Conservation (phyloP, 2,329 filamentous ascomycete genomes). For the Xylaria sp. region DNA sequence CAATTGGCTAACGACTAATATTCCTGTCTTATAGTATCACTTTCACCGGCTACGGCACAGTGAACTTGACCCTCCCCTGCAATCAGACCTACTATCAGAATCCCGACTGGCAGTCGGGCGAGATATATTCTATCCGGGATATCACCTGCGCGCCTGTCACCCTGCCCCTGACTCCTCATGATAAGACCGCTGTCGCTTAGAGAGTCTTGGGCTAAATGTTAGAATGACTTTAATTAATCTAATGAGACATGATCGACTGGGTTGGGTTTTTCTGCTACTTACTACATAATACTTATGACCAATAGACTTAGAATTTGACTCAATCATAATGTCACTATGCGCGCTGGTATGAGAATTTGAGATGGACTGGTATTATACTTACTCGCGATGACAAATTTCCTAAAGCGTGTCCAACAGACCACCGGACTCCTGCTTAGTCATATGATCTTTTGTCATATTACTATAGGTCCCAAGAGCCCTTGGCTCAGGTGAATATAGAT, state of each 20-base stretch:
- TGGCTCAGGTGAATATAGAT: too few species aligned
- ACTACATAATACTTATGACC: conserved; percentile 19
- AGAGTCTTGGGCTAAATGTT: neutral
- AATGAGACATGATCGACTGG: conserved; percentile 2
- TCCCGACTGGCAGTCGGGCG: conserved; percentile 54
- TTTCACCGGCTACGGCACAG: conserved; percentile 50
- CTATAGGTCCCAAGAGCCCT: too few species aligned
- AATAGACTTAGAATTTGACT: conserved; percentile 8
- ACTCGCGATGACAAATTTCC: too few species aligned
- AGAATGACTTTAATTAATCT: neutral
- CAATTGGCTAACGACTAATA: neutral
- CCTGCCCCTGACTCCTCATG: conserved; percentile 49
- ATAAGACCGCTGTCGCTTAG: conserved; percentile 53
- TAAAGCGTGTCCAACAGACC: too few species aligned
- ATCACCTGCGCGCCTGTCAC: conserved; percentile 51
- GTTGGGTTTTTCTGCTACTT: neutral
- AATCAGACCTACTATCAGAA: conserved; percentile 51
- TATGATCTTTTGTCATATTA: too few species aligned
- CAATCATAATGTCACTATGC: neutral
- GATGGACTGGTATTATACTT: too few species aligned
- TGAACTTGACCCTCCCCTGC: conserved; percentile 53
- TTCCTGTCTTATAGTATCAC: conserved; percentile 43
- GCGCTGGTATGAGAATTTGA: too few species aligned
- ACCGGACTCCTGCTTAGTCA: too few species aligned
- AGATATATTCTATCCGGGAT: conserved; percentile 53